Evolutionary conservation across 225 moss, liverwort and hornwort genomes (phyloP).

Genomic region (Physcomitrellopsis africana): DNA sequence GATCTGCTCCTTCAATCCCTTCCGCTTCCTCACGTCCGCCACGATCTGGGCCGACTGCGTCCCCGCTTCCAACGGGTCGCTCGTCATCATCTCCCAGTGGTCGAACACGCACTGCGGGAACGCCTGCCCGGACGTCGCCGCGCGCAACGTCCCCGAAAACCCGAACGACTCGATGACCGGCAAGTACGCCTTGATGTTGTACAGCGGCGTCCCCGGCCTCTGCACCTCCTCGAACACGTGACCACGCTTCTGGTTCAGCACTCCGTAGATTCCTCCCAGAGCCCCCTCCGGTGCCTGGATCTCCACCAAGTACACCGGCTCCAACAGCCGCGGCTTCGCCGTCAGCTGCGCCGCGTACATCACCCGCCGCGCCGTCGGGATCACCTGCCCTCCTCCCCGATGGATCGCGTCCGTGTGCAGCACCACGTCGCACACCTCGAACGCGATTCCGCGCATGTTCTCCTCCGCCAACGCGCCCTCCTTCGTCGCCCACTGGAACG

Average conservation of each 20-base stretch:
- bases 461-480: slow-evolving; percentile 61
- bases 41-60: slow-evolving; percentile 44
- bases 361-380: slow-evolving; percentile 53
- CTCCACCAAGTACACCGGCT: slow-evolving; percentile 64
- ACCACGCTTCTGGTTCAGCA: slow-evolving; percentile 66
- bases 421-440: slow-evolving; percentile 66
- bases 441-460: slow-evolving; percentile 66
- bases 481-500: slow-evolving; percentile 65
- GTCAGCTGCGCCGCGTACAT: slow-evolving; percentile 57
- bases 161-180: slow-evolving; percentile 68
- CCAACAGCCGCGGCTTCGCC: slow-evolving; percentile 55
- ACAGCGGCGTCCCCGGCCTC: slow-evolving; percentile 60
- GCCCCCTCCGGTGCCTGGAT: slow-evolving; percentile 61
- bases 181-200: slow-evolving; percentile 65
- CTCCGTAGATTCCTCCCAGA: slow-evolving; percentile 55
- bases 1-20: slow-evolving; percentile 62
- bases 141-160: slow-evolving; percentile 50
- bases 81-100: slow-evolving; percentile 63
- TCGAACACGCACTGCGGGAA: slow-evolving; percentile 58
- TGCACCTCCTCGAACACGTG: slow-evolving; percentile 69
- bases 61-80: slow-evolving; percentile 35
- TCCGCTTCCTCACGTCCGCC: slow-evolving; percentile 54
- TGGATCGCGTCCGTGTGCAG: slow-evolving; percentile 58
- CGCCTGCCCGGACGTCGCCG: slow-evolving; percentile 59
- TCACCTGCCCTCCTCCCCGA: slow-evolving; percentile 54